Evolutionary conservation across 495 filamentous ascomycete genomes (phyloP).

Genomic region (Pseudevernia furfuracea): DNA sequence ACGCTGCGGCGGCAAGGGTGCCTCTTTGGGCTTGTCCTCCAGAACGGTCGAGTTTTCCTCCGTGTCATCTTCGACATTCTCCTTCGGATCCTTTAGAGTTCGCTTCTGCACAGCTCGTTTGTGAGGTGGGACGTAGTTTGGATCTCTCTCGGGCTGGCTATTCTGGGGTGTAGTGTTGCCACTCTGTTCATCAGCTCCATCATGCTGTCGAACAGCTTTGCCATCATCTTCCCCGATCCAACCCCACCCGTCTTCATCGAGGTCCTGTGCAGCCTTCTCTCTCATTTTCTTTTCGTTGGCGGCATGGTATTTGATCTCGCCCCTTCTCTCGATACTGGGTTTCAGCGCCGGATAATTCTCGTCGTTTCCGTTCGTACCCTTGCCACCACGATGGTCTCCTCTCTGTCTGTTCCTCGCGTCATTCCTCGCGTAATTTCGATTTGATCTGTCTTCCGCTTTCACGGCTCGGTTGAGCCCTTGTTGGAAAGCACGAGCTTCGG

Average conservation of each 20-base stretch:
- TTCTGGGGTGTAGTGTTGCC: not conserved
- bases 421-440: slow-evolving; percentile 4
- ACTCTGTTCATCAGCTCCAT: not conserved
- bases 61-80: not conserved
- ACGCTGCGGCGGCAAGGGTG: not conserved
- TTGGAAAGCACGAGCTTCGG: slow-evolving; percentile 1
- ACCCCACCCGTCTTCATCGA: not conserved
- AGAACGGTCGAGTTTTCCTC: not conserved
- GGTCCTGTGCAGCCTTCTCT: not conserved
- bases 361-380: not conserved
- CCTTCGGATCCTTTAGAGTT: not conserved
- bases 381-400: not conserved
- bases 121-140: slow-evolving; percentile 2
- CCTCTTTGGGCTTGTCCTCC: not conserved
- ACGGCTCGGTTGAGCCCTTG: slow-evolving; percentile 10
- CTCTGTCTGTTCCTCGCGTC: not conserved
- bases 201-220: not conserved
- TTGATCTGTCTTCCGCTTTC: slow-evolving; percentile 18
- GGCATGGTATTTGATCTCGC: slow-evolving; percentile 12
- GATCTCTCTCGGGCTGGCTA: not conserved
- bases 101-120: not conserved
- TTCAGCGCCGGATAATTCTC: not conserved
- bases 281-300: slow-evolving; percentile 12
- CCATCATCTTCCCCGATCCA: not conserved
- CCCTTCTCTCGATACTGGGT: not conserved